Evolutionary conservation across 345 rosid genomes (phyloP), one percentile per base, ranked within the genome.

Genomic region (Acer negundo): DNA sequence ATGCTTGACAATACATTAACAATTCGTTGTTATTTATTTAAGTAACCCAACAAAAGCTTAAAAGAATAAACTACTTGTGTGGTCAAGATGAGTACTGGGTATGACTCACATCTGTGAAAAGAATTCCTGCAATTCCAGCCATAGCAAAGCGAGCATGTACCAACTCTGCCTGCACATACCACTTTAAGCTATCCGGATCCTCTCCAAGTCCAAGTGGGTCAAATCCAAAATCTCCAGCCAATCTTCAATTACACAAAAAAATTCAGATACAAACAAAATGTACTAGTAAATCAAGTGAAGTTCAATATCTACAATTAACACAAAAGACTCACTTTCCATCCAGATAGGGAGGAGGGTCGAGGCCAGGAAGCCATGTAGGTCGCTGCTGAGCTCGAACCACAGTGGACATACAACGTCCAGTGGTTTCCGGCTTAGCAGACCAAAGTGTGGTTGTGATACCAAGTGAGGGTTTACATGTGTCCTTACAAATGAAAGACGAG

Each of bases 131-230:
- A 78, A 91, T 92, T 64, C 98, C 99, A 10, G 88, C 89, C 99
- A 90, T 93, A 3, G 99, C 98, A 79, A 95, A 95, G 79, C 99
- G 97, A 69, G 94, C 74, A 77, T 91, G 99, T 64, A 93, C 97
- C 78, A 93, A 82, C 85, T 95, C 97, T 44, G 99, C 99, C 86
- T 95, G 97, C 75, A 93, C 99, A 62, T 90, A 95, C 99, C 97
- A 95, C 77, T 85, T 93, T 86, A 93, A 91, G 91, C 94, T 93
- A 44, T 87, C 86, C 0, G 94, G 97, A 75, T 93, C 92, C 76
- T 93, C 97, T 69, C 99, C 99, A 61, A 95, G 89, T 62, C 98
- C 97, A 5, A 95, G 93, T 5, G 98, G 99, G 83, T 93, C 97
- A 75, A 93, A 93, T 77, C 97, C 99, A 79, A 80, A 95, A 82